Conservation (phyloP, 2,329 filamentous ascomycete species). For the Ophiostoma novo-ulmi region DNA sequence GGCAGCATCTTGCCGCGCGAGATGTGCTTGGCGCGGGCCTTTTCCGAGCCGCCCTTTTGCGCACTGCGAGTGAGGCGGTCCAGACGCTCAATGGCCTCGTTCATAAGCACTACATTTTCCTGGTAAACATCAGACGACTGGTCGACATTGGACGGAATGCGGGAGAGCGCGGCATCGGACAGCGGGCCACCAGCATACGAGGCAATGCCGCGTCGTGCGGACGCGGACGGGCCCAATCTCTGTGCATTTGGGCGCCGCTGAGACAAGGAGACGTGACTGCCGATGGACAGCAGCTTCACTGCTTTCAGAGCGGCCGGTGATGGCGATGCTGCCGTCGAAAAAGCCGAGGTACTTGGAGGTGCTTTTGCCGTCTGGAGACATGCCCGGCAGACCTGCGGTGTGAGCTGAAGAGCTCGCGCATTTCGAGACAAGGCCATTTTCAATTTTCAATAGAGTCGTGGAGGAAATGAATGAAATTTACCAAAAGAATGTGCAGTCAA, state of each 20-base stretch:
- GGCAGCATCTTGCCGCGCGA: slow-evolving; percentile 90
- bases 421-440: slow-evolving; percentile 19
- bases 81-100: slow-evolving; percentile 63
- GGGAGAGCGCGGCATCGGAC: slow-evolving; percentile 70
- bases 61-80: slow-evolving; percentile 65
- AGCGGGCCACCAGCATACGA: slow-evolving; percentile 78
- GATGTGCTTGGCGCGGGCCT: slow-evolving; percentile 82
- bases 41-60: slow-evolving; percentile 70
- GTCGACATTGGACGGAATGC: slow-evolving; percentile 72
- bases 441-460: too few species aligned
- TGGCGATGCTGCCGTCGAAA: not conserved
- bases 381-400: slow-evolving; percentile 16
- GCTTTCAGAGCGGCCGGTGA: slow-evolving; percentile 8
- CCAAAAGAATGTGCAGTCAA: too few species aligned
- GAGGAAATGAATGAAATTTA: too few species aligned
- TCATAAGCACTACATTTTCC: slow-evolving; percentile 76
- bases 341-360: not conserved
- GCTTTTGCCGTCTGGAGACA: slow-evolving; percentile 42
- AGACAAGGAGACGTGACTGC: not conserved
- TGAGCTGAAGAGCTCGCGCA: slow-evolving; percentile 12
- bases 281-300: not conserved
- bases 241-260: not conserved
- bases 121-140: slow-evolving; percentile 70
- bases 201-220: slow-evolving; percentile 47
- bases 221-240: slow-evolving; percentile 19